A percentile compares a stretch with the other conserved stretches of the same genome.
These are phyloP conservation scores for Podospora tetraspora DNA, from an alignment of 495 filamentous ascomycete species.

Conservation along the genomic window DNA sequence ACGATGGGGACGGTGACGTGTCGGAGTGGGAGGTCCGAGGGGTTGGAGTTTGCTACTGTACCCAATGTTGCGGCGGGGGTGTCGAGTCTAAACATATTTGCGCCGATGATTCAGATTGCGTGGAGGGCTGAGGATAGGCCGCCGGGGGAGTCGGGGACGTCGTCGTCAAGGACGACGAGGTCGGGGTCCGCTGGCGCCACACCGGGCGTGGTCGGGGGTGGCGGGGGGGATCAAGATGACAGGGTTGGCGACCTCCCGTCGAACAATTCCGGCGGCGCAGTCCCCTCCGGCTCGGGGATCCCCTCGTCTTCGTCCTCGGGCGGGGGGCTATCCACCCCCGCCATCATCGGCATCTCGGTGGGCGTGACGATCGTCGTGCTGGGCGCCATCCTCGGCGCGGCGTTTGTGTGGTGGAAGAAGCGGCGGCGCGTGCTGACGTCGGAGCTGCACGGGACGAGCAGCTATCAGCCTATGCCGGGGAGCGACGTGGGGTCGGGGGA, in stretches of 20 bases:
- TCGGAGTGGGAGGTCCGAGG: slow-evolving; percentile 5
- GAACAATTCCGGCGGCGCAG: background rate
- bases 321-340: slow-evolving; percentile 9
- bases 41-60: slow-evolving; percentile 15
- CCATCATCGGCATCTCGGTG: slow-evolving; percentile 22
- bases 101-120: slow-evolving; percentile 31
- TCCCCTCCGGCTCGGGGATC: background rate
- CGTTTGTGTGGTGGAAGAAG: slow-evolving; percentile 18
- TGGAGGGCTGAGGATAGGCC: slow-evolving; percentile 21
- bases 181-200: background rate
- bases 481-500: background rate
- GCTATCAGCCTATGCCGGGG: background rate
- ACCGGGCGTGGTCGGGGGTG: background rate
- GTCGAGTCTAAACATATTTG: slow-evolving; percentile 18
- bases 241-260: background rate
- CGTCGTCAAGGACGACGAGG: background rate
- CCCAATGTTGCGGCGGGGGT: slow-evolving; percentile 1
- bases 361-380: slow-evolving; percentile 13
- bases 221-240: background rate
- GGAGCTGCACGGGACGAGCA: background rate
- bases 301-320: background rate
- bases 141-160: background rate
- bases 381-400: slow-evolving; percentile 6
- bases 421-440: slow-evolving; percentile 3
- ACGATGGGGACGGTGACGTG: slow-evolving; percentile 19